Percentiles rank a stretch among this genome's conserved stretches.
Evolutionary conservation across 2,329 filamentous ascomycete species (phyloP).

Genomic region (Clarireedia sp.): DNA sequence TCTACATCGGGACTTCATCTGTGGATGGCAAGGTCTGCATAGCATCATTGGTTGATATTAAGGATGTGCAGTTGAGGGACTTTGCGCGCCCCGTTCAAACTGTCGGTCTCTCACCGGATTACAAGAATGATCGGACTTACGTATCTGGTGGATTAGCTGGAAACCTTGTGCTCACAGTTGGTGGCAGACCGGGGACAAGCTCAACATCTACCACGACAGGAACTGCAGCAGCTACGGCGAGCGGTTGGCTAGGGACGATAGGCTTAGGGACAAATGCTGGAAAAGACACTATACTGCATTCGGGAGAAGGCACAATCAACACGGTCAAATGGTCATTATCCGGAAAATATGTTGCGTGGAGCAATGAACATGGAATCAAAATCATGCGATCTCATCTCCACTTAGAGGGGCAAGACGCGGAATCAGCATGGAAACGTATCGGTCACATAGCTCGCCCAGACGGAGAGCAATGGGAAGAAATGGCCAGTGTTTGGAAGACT

Average conservation of each 20-base stretch:
- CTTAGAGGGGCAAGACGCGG: slow-evolving; percentile 65
- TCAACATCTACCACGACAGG: slow-evolving; percentile 78
- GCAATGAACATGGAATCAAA: slow-evolving; percentile 95
- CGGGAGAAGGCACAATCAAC: slow-evolving; percentile 84
- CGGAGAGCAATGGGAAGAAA: slow-evolving; percentile 84
- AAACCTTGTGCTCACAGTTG: slow-evolving; percentile 76
- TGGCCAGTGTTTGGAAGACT: slow-evolving; percentile 93
- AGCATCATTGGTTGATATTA: slow-evolving; percentile 75
- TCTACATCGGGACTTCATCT: slow-evolving; percentile 88
- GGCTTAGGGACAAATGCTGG: slow-evolving; percentile 71
- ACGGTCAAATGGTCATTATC: slow-evolving; percentile 92
- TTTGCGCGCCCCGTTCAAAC: slow-evolving; percentile 89
- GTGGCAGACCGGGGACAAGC: slow-evolving; percentile 69
- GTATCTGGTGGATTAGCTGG: slow-evolving; percentile 86
- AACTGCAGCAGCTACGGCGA: slow-evolving; percentile 74
- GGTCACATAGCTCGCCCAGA: slow-evolving; percentile 86
- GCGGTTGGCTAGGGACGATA: slow-evolving; percentile 85
- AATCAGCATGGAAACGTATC: slow-evolving; percentile 89
- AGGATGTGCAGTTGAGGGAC: slow-evolving; percentile 85
- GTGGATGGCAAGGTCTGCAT: slow-evolving; percentile 95
- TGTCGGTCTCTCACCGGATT: slow-evolving; percentile 90
- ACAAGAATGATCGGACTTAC: slow-evolving; percentile 80
- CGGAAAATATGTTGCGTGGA: slow-evolving; percentile 87
- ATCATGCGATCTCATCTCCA: slow-evolving; percentile 89
- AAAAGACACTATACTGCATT: slow-evolving; percentile 80